phyloP scores from a whole-genome alignment of 2,329 filamentous ascomycete species.

The Pseudocercospora eumusae region DNA sequence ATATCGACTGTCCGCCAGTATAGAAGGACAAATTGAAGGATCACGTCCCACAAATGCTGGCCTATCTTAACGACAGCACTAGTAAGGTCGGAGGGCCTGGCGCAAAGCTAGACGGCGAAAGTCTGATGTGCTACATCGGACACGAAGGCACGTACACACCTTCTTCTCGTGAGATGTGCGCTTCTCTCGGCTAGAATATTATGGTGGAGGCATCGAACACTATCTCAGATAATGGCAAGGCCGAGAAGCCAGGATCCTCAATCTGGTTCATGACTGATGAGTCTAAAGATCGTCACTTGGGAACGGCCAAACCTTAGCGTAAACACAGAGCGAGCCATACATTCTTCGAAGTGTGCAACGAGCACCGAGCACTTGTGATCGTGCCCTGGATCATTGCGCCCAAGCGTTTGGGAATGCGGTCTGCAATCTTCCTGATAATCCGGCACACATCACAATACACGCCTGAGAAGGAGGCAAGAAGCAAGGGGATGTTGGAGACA shows the following conservation, averaged over 20 bases:
- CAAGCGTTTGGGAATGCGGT: too few relatives aligned
- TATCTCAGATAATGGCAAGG: constrained; percentile 67
- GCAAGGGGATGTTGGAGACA: too few relatives aligned
- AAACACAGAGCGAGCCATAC: too few relatives aligned
- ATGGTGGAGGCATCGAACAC: constrained; percentile 86
- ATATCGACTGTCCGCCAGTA: constrained; percentile 88
- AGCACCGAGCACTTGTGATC: too few relatives aligned
- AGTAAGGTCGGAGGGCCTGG: constrained; percentile 59
- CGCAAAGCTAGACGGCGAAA: constrained; percentile 68
- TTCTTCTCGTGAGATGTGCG: constrained; percentile 96
- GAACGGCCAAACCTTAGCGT: too few relatives aligned
- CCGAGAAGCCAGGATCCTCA: constrained; percentile 76
- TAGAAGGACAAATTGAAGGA: constrained; percentile 81
- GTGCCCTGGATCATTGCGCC: too few relatives aligned
- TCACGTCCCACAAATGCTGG: constrained; percentile 76
- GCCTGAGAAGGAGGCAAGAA: too few relatives aligned
- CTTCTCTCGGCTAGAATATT: constrained; percentile 91
- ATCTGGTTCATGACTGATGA: constrained; percentile 99
- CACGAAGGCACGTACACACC: constrained; percentile 97
- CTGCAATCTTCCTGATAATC: too few relatives aligned
- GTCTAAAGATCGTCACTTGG: constrained; percentile 83
- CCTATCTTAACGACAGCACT: constrained; percentile 84
- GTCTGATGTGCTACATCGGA: constrained; percentile 97
- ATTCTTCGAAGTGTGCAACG: too few relatives aligned
- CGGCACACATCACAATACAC: too few relatives aligned